Conservation (phyloP, 2,329 filamentous ascomycete genomes). For the Trichoderma pleuroti region DNA sequence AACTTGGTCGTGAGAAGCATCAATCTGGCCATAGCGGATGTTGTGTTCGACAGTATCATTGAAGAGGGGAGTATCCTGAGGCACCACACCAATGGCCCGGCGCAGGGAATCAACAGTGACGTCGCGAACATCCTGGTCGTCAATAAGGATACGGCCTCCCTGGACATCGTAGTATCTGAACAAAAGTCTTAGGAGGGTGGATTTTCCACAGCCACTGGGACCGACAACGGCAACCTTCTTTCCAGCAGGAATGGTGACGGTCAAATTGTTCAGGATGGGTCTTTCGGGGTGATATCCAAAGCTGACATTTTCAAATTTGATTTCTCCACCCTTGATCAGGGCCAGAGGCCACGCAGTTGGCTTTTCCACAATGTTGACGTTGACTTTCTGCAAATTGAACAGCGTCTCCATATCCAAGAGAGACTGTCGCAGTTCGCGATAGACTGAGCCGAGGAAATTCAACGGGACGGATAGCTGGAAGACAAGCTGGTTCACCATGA, state of each 20-base stretch:
- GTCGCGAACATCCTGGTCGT: conserved; percentile 85
- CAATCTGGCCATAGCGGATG: conserved; percentile 84
- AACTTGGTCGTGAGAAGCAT: conserved; percentile 70
- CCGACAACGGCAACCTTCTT: conserved; percentile 96
- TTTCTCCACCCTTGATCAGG: conserved; percentile 76
- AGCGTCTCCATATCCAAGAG: conserved; percentile 97
- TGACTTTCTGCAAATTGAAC: conserved; percentile 96
- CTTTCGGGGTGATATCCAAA: conserved; percentile 89
- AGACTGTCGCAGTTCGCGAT: conserved; percentile 90
- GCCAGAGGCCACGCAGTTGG: conserved; percentile 69
- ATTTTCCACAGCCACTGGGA: conserved; percentile 93
- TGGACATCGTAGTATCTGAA: conserved; percentile 95
- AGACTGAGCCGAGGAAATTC: conserved; percentile 97
- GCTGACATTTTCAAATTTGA: conserved; percentile 89
- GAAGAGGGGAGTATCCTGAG: conserved; percentile 94
- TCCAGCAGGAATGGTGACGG: conserved; percentile 85
- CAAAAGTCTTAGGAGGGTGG: conserved; percentile 81
- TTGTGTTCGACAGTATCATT: conserved; percentile 96
- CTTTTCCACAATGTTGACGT: conserved; percentile 77
- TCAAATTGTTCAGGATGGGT: conserved; percentile 81
- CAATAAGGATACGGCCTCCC: conserved; percentile 78
- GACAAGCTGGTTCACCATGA: conserved; percentile 98
- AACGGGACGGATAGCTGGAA: conserved; percentile 96
- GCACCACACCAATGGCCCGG: conserved; percentile 86
- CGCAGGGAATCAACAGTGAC: conserved; percentile 80